Base-by-base conservation (phyloP, 1,284 basidiomycete genomes). In the Thecaphora thlaspeos region DNA sequence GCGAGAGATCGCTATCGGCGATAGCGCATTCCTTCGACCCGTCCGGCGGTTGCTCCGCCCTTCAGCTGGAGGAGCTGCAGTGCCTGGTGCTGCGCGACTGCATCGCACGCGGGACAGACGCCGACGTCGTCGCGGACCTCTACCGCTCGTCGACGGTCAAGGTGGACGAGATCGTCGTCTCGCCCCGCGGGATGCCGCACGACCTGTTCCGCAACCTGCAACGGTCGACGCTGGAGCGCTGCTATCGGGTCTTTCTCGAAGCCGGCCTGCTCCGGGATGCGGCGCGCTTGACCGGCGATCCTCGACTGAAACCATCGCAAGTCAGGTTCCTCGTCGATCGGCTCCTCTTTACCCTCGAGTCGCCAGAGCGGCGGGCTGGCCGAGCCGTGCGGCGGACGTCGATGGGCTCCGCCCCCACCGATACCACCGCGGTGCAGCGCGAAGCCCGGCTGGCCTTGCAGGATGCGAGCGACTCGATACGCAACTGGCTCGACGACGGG, bases 241-340 rank as follows among this genome's bases (percentile, higher is more conserved):
- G 58, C 23, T 60, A 47, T 42, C 22, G 21, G 0, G 52, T 51
- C 12, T 46, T 61, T 0, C 50, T 55, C 4, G 24, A 51, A 9
- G 60, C 56, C 2, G 41, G 48, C 1, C 37, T 53, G n/a, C 54
- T 41, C 1, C 46, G 41, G 2, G 57, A 54, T 12, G 69, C 60
- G 4, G 69, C 58, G 0, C 42, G 28, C 2, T 19, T 61, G 1
- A 38, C 54, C 0, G 22, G 49, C 14, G 69, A 71, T 24, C 28
- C 40, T 2, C 57, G 69, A 11, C 44, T 68, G 28, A 64, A 51
- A 30, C 57, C 60, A 0, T 61, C 65, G 15, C 69, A 71, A 40
- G 48, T 62, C 24, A 53, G 59, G 3, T 55, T 45, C 15, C 41
- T 71, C 46, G 36, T 71, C 10, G 55, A 56, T 15, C 34, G 23